phyloP scores from a whole-genome alignment of 805 yeast species.

The Candida ortonii region DNA sequence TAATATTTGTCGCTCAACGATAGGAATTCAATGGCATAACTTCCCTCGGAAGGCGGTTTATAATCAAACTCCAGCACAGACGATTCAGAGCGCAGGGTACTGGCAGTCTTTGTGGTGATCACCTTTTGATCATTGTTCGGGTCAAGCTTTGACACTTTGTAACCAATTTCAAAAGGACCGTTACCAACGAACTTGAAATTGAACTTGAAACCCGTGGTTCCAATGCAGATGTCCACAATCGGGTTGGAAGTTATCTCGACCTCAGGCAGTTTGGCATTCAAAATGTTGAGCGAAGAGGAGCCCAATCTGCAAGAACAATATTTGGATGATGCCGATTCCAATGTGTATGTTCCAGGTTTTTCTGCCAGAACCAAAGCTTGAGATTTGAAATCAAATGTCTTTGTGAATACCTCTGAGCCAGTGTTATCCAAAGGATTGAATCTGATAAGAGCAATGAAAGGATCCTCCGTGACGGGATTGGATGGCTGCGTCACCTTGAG shows the following conservation, averaged over 20 bases:
- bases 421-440: slow-evolving; percentile 29
- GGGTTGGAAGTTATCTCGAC: slow-evolving; percentile 50
- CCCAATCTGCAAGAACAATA: slow-evolving; percentile 71
- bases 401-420: slow-evolving; percentile 18
- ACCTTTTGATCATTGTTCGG: slow-evolving; percentile 31
- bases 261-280: slow-evolving; percentile 39
- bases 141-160: slow-evolving; percentile 55
- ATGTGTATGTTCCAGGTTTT: slow-evolving; percentile 63
- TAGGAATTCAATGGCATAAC: slow-evolving; percentile 69
- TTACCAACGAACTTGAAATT: slow-evolving; percentile 73
- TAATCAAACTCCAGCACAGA: slow-evolving; percentile 49
- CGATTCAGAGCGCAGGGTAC: slow-evolving; percentile 33
- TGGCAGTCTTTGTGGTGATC: slow-evolving; percentile 23
- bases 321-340: slow-evolving; percentile 53
- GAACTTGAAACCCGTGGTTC: slow-evolving; percentile 76
- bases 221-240: slow-evolving; percentile 84
- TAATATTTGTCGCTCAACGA: slow-evolving; percentile 64
- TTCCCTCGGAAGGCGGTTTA: slow-evolving; percentile 79
- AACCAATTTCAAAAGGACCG: slow-evolving; percentile 74
- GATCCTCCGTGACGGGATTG: slow-evolving; percentile 41
- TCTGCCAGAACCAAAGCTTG: slow-evolving; percentile 37
- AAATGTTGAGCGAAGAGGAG: slow-evolving; percentile 48
- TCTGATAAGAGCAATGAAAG: slow-evolving; percentile 40
- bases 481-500: slow-evolving; percentile 25
- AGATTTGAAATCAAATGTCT: slow-evolving; percentile 29